Conservation (phyloP, 202 grass and related monocot genomes). For the Cymbopogon flexuosus region DNA sequence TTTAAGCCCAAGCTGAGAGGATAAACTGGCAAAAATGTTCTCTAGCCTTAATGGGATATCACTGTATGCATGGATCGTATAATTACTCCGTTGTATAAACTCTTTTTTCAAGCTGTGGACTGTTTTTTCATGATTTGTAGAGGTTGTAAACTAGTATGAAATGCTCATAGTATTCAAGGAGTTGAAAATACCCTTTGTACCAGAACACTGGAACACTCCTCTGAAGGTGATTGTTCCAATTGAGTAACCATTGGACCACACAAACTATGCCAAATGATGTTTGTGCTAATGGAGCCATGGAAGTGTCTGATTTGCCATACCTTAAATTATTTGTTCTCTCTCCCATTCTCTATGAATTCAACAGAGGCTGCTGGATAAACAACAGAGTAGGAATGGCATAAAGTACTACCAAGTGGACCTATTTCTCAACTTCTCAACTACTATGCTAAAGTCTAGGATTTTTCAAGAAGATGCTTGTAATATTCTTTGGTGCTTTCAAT, state of each 20-base stretch:
- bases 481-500: slow-evolving; percentile 32
- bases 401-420: neutral
- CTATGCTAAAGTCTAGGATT: neutral
- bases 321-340: slow-evolving; percentile 14
- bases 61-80: neutral
- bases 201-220: slow-evolving; percentile 2
- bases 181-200: neutral
- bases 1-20: neutral
- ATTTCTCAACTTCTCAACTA: neutral
- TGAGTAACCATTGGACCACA: neutral
- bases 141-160: neutral
- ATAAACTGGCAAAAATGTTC: neutral
- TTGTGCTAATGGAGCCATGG: slow-evolving; percentile 12
- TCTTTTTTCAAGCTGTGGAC: neutral
- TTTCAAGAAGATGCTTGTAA: slow-evolving; percentile 29
- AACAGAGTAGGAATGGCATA: slow-evolving; percentile 11
- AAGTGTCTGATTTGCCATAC: slow-evolving; percentile 5
- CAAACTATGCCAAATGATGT: neutral
- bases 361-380: slow-evolving; percentile 30
- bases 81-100: neutral
- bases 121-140: neutral
- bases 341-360: slow-evolving; percentile 12
- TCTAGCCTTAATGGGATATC: neutral
- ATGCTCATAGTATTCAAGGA: neutral
- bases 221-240: neutral